Percentiles rank a stretch among this genome's conserved stretches.
Evolutionary conservation across 2,329 filamentous ascomycete species (phyloP).

Genomic region (Fragosphaeria purpurea): DNA sequence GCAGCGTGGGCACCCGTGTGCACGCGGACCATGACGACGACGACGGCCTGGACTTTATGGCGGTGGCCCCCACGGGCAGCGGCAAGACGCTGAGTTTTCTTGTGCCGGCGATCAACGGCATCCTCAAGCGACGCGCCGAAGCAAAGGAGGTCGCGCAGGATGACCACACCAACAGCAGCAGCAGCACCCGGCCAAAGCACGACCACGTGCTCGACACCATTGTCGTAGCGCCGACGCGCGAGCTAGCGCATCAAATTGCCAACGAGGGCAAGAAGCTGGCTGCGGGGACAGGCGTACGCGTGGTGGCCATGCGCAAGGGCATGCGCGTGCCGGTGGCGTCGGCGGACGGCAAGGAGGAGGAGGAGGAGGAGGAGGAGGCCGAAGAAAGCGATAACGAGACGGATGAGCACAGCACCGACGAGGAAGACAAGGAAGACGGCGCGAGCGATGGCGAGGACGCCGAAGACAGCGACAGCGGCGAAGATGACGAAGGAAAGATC

Average conservation of each 20-base stretch:
- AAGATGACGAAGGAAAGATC: neutral
- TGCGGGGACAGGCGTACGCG: constrained; percentile 62
- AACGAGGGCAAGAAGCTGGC: constrained; percentile 75
- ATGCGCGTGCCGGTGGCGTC: constrained; percentile 51
- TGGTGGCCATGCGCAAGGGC: constrained; percentile 76
- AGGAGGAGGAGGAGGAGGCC: constrained; percentile 9
- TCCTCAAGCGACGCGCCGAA: constrained; percentile 48
- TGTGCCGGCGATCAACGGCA: constrained; percentile 72
- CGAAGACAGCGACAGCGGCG: neutral
- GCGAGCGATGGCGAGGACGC: constrained; percentile 1
- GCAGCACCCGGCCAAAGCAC: constrained; percentile 16
- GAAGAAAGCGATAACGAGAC: constrained; percentile 24
- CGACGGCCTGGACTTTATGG: constrained; percentile 60
- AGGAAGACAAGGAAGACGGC: constrained; percentile 19
- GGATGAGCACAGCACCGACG: constrained; percentile 24
- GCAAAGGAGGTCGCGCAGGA: constrained; percentile 29
- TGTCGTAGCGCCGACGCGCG: constrained; percentile 69
- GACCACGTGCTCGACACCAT: constrained; percentile 52
- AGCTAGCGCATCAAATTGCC: constrained; percentile 69
- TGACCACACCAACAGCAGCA: no score
- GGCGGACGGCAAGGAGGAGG: constrained; percentile 20
- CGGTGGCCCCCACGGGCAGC: constrained; percentile 88
- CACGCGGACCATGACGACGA: constrained; percentile 11
- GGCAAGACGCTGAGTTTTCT: constrained; percentile 93
- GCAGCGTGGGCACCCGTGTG: neutral